These are phyloP conservation scores for Solanum chaucha DNA, from an alignment of 257 asterid genomes.

Conservation along the genomic window DNA sequence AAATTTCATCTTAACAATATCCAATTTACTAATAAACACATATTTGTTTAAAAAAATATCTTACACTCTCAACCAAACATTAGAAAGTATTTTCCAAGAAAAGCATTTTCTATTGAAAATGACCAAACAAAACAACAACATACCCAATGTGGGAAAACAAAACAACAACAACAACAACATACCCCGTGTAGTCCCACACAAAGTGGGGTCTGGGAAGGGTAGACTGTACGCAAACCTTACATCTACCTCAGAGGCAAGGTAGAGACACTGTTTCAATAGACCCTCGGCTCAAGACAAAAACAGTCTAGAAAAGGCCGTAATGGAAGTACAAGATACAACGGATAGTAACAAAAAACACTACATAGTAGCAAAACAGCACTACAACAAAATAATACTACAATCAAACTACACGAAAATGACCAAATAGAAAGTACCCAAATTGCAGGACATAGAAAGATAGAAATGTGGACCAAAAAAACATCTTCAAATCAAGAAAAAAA, in stretches of 20 bases:
- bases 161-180: no score
- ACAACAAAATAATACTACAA: background rate
- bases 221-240: background rate
- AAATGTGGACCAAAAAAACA: background rate
- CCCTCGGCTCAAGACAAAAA: background rate
- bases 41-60: background rate
- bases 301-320: background rate
- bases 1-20: background rate
- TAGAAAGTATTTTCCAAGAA: background rate
- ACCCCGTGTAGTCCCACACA: background rate
- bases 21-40: background rate
- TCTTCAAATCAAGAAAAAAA: background rate
- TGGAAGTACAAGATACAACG: no score
- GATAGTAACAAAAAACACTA: background rate
- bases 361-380: background rate
- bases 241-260: background rate
- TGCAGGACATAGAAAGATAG: background rate
- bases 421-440: background rate
- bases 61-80: background rate
- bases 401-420: background rate
- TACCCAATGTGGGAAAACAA: no score
- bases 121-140: background rate
- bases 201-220: background rate
- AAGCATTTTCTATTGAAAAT: background rate
- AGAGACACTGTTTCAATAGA: no score